Evolutionary conservation across 805 yeast species (phyloP).

Genomic region (Zygosaccharomyces gambellarensis): DNA sequence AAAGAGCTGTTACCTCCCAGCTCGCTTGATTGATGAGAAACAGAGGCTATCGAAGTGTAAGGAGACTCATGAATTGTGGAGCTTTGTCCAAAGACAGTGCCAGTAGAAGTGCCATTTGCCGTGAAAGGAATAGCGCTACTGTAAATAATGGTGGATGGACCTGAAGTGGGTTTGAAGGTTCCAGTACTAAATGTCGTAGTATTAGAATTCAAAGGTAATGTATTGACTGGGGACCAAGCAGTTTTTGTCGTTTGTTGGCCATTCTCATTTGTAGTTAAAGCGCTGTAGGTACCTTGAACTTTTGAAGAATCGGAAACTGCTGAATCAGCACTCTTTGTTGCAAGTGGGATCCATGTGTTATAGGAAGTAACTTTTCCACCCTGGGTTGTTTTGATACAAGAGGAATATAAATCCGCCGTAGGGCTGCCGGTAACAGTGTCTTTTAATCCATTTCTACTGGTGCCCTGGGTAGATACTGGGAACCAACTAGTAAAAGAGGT

Average conservation of each 20-base stretch:
- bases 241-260: neutral
- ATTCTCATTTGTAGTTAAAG: neutral
- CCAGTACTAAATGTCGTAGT: neutral
- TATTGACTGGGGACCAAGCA: neutral
- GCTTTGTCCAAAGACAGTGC: neutral
- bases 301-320: neutral
- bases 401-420: neutral
- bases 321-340: neutral
- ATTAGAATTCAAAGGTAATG: neutral
- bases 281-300: neutral
- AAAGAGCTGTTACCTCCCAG: neutral
- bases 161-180: neutral
- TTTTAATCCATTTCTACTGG: neutral
- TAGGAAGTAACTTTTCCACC: neutral
- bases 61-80: neutral
- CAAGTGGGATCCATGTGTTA: neutral
- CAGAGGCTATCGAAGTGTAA: neutral
- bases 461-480: constrained; percentile 15
- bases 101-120: neutral
- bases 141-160: neutral
- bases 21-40: neutral
- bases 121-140: neutral
- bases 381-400: neutral
- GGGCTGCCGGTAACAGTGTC: neutral
- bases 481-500: constrained; percentile 26